Conservation (phyloP, 495 filamentous ascomycete species). For the Pyrenula aspistea region DNA sequence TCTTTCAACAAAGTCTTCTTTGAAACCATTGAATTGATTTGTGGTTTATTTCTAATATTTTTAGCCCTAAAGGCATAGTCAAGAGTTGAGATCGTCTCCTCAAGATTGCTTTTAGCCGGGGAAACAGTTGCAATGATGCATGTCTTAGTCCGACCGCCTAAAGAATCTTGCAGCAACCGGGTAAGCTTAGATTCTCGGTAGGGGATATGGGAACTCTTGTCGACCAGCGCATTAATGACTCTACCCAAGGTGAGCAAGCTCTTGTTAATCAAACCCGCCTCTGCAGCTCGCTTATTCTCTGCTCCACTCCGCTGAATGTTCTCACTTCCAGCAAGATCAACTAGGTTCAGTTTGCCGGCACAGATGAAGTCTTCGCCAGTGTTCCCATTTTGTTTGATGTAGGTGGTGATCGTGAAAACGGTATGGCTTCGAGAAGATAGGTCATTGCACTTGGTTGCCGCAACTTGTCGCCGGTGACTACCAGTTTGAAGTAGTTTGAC, state of each 20-base stretch:
- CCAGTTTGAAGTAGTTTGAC: constrained; percentile 82
- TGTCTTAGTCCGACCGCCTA: constrained; percentile 90
- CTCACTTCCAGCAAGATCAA: constrained; percentile 92
- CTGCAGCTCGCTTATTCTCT: constrained; percentile 91
- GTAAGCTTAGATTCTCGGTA: constrained; percentile 97
- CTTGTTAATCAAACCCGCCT: constrained; percentile 97
- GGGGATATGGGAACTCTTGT: constrained; percentile 81
- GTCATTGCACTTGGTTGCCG: constrained; percentile 97
- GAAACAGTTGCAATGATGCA: constrained; percentile 98
- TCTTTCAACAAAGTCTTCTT: constrained; percentile 87
- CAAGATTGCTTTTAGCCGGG: constrained; percentile 83
- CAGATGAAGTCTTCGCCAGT: constrained; percentile 86
- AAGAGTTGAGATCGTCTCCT: constrained; percentile 94
- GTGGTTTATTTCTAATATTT: constrained; percentile 96
- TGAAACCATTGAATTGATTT: constrained; percentile 79
- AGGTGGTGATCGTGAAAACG: constrained; percentile 86
- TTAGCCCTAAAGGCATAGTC: constrained; percentile 97
- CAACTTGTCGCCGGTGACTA: constrained; percentile 88
- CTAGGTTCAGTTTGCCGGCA: constrained; percentile 87
- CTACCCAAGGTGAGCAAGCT: constrained; percentile 86
- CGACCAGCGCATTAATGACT: constrained; percentile 95
- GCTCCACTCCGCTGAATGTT: constrained; percentile 95
- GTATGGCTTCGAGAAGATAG: constrained; percentile 92
- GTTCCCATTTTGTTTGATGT: constrained; percentile 68
- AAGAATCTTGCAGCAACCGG: constrained; percentile 85